These are phyloP conservation scores for Russula dissimulans DNA, from an alignment of 768 basidiomycete species.

Conservation along the genomic window DNA sequence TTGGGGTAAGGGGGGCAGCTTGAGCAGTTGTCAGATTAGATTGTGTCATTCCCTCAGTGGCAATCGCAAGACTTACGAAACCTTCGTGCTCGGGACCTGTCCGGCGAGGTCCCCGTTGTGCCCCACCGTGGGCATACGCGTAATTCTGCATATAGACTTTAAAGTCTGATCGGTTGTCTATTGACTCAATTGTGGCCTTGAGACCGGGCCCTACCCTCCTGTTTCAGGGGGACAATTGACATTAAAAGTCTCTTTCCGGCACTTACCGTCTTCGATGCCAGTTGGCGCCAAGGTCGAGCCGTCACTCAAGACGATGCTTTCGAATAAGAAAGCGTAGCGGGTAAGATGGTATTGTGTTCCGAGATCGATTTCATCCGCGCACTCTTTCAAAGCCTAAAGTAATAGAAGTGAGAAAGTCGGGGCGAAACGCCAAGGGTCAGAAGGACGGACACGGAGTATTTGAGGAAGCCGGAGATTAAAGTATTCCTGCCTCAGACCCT, in stretches of 20 bases:
- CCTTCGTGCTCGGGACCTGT: constrained; percentile 90
- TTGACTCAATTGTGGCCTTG: constrained; percentile 79
- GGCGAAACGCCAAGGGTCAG: not conserved
- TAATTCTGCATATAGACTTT: constrained; percentile 97
- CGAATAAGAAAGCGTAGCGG: constrained; percentile 89
- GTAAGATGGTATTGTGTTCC: constrained; percentile 98
- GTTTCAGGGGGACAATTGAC: not conserved
- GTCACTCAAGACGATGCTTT: constrained; percentile 83
- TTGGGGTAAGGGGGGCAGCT: constrained; percentile 16
- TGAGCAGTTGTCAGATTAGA: not conserved
- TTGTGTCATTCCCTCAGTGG: not conserved
- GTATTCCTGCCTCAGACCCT: constrained; percentile 89
- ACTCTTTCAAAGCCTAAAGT: constrained; percentile 78
- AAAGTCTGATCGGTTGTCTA: constrained; percentile 93
- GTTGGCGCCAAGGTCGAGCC: constrained; percentile 73
- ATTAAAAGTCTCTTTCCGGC: no score
- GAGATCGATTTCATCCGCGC: constrained; percentile 90
- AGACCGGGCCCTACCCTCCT: constrained; percentile 52
- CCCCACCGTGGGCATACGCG: constrained; percentile 73
- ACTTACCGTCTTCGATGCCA: constrained; percentile 51
- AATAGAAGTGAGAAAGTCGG: not conserved
- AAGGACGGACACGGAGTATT: constrained; percentile 68
- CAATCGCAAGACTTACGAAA: constrained; percentile 58
- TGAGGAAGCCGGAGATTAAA: constrained; percentile 96
- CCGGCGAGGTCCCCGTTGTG: constrained; percentile 63